Conservation (phyloP, 2,329 filamentous ascomycete genomes). For the Penicillium sp. region DNA sequence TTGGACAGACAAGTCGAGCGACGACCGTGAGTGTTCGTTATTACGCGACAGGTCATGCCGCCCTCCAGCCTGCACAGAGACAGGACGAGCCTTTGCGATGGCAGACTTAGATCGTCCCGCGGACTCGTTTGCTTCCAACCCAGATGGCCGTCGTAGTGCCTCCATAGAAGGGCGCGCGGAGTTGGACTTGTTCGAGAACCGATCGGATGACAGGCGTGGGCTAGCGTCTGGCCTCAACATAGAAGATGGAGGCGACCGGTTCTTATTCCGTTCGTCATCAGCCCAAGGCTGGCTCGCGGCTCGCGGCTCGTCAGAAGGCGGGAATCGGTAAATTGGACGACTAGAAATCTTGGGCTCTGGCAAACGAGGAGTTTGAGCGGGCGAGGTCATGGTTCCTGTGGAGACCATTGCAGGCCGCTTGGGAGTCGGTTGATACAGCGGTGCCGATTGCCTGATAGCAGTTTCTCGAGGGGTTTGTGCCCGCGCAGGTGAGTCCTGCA, state of each 20-base stretch:
- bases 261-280: constrained; percentile 29
- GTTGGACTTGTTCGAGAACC: constrained; percentile 54
- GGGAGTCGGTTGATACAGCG: constrained; percentile 45
- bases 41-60: constrained; percentile 74
- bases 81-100: constrained; percentile 67
- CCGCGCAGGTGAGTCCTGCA: constrained; percentile 28
- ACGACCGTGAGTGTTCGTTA: constrained; percentile 62
- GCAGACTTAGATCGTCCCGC: constrained; percentile 61
- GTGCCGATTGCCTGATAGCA: constrained; percentile 27
- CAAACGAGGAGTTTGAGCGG: constrained; percentile 43
- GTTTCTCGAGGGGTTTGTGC: constrained; percentile 26
- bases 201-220: constrained; percentile 50
- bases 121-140: constrained; percentile 59
- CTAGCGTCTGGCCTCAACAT: constrained; percentile 46
- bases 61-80: constrained; percentile 79
- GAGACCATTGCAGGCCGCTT: constrained; percentile 59
- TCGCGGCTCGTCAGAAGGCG: constrained; percentile 46
- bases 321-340: constrained; percentile 56
- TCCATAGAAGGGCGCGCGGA: constrained; percentile 70
- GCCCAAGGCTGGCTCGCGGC: constrained; percentile 51
- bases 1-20: constrained; percentile 32
- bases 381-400: constrained; percentile 76
- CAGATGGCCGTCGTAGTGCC: constrained; percentile 59
- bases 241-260: constrained; percentile 35
- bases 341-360: constrained; percentile 29